A percentile compares a stretch with the other conserved stretches of the same genome.
phyloP scores from a whole-genome alignment of 495 filamentous ascomycete species.

The Penicillium pulvis region DNA sequence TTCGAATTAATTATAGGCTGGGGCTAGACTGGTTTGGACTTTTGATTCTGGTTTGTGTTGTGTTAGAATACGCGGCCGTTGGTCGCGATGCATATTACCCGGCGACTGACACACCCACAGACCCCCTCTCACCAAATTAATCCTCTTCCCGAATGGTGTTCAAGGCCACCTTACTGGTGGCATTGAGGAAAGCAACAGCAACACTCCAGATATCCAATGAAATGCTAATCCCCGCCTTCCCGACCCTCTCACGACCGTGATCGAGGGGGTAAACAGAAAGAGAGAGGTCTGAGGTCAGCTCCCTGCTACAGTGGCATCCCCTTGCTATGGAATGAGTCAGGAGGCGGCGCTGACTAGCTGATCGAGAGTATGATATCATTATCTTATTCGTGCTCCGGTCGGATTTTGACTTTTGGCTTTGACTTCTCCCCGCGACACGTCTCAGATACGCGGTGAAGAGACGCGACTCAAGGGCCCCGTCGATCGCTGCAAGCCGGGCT shows the following conservation, averaged over 20 bases:
- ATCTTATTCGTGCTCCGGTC: neutral
- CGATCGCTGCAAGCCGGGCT: constrained; percentile 16
- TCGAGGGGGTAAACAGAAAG: neutral
- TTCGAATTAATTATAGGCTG: neutral
- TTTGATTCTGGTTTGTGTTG: neutral
- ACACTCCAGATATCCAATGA: neutral
- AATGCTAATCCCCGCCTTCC: neutral
- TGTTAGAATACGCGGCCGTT: neutral
- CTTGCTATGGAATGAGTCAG: constrained; percentile 17
- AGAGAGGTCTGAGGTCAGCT: constrained; percentile 14
- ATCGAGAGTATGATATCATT: neutral
- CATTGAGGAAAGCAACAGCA: neutral
- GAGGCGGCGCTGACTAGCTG: neutral
- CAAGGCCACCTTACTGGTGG: neutral
- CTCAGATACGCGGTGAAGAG: constrained; percentile 12
- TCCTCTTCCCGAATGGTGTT: neutral
- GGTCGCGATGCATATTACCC: constrained; percentile 11
- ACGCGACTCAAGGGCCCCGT: constrained; percentile 3
- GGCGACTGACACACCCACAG: constrained; percentile 1
- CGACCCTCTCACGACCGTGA: neutral
- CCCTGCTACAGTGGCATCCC: constrained; percentile 8
- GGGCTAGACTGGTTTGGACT: neutral
- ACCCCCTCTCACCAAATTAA: neutral
- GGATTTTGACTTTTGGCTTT: neutral
- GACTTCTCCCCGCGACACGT: constrained; percentile 13